Percentiles rank a stretch among this genome's conserved stretches.
Evolutionary conservation across 345 rosid genomes (phyloP).

Genomic region (Chamaenerion angustifolium): DNA sequence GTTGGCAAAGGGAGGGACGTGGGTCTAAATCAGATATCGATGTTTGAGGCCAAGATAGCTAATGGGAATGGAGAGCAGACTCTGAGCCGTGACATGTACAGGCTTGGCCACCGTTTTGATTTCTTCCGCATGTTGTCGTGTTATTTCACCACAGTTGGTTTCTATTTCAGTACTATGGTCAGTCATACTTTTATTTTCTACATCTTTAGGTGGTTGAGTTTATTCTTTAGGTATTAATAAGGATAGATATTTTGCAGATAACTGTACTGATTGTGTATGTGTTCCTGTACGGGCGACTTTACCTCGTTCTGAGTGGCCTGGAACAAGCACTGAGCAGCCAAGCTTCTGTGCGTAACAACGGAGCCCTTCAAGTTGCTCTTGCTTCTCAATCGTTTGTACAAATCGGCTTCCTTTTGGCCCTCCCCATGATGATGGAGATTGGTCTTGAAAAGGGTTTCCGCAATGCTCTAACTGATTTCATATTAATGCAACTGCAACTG

Average conservation of each 20-base stretch:
- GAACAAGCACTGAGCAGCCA: conserved; percentile 61
- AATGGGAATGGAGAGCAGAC: conserved; percentile 99
- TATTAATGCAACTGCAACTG: conserved; percentile 87
- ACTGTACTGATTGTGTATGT: conserved; percentile 94
- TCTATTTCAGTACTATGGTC: conserved; percentile 96
- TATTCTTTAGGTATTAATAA: neutral
- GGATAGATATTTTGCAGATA: conserved; percentile 38
- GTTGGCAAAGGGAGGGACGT: conserved; percentile 99
- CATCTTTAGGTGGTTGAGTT: neutral
- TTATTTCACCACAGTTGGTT: conserved; percentile 96
- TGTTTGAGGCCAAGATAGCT: conserved; percentile 98
- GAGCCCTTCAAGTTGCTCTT: conserved; percentile 95
- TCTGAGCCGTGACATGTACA: conserved; percentile 82
- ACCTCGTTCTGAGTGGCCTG: conserved; percentile 93
- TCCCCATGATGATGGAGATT: conserved; percentile 99
- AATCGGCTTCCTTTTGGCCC: conserved; percentile 87
- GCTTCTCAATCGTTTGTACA: conserved; percentile 99
- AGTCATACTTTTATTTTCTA: neutral
- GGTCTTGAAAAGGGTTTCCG: conserved; percentile 95
- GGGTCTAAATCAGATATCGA: conserved; percentile 93
- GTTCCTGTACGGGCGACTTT: conserved; percentile 96
- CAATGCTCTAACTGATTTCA: conserved; percentile 82
- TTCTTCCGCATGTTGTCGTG: conserved; percentile 96
- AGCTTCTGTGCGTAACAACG: conserved; percentile 67
- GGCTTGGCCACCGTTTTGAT: conserved; percentile 98